Evolutionary conservation across 1,139 yeast species (phyloP).

Genomic region (Suhomyces ambrosiae): DNA sequence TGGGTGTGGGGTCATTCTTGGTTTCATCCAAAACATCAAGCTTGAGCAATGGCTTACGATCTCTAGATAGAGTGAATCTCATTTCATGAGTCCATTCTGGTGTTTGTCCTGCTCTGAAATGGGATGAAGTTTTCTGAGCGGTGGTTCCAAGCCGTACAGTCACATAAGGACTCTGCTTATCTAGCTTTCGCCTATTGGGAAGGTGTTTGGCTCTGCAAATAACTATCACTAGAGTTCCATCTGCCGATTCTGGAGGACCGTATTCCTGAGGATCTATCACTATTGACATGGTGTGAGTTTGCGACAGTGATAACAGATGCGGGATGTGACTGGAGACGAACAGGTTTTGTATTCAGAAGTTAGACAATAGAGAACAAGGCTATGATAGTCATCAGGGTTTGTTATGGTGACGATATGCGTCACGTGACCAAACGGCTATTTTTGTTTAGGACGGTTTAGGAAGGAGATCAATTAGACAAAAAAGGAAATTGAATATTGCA

Average conservation of each 20-base stretch:
- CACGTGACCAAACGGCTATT: conserved; percentile 9
- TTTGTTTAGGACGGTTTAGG: conserved; percentile 8
- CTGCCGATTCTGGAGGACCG: conserved; percentile 39
- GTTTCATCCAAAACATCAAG: conserved; percentile 86
- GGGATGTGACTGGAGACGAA: no score
- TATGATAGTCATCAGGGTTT: conserved; percentile 1
- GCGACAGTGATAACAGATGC: no score
- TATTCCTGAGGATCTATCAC: conserved; percentile 7
- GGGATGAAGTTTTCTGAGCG: conserved; percentile 73
- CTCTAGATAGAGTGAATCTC: conserved; percentile 65
- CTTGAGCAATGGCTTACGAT: conserved; percentile 62
- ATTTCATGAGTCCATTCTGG: conserved; percentile 85
- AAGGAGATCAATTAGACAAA: not conserved
- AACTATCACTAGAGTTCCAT: conserved; percentile 48
- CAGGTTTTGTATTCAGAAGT: no score
- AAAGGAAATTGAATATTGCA: no score
- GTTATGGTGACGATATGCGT: conserved; percentile 1
- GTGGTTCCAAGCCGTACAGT: conserved; percentile 78
- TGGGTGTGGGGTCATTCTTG: conserved; percentile 80
- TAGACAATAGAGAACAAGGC: no score
- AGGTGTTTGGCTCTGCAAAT: conserved; percentile 67
- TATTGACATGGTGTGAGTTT: conserved; percentile 4
- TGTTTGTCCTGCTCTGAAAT: conserved; percentile 85
- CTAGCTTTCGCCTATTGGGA: conserved; percentile 79
- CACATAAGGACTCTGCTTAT: conserved; percentile 88